A percentile compares a stretch with the other conserved stretches of the same genome.
phyloP scores from a whole-genome alignment of 257 asterid species.

The Cordia subcordata region DNA sequence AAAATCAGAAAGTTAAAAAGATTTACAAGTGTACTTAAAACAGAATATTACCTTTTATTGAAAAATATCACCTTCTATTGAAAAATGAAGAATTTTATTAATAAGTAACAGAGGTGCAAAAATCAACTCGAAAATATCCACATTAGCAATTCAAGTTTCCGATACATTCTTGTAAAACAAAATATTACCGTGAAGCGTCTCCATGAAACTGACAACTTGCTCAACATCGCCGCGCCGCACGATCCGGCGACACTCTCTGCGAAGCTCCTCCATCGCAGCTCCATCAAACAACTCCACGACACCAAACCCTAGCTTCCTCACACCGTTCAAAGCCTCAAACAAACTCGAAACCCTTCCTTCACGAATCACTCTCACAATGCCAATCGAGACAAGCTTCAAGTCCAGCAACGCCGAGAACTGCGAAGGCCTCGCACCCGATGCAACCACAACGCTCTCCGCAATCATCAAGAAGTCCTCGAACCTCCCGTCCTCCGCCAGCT shows the following conservation, averaged over 20 bases:
- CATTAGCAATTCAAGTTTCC: too few relatives aligned
- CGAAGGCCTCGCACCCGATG: constrained; percentile 48
- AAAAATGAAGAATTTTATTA: too few relatives aligned
- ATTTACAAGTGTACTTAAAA: too few relatives aligned
- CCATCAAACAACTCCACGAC: constrained; percentile 49
- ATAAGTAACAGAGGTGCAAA: too few relatives aligned
- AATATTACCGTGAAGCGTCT: constrained; percentile 55
- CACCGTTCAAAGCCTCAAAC: constrained; percentile 35
- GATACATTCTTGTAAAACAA: too few relatives aligned
- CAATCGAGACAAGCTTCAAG: constrained; percentile 39
- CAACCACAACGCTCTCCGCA: constrained; percentile 51
- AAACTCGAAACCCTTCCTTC: constrained; percentile 35
- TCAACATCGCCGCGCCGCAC: constrained; percentile 43
- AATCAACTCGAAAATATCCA: too few relatives aligned
- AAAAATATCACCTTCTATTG: too few relatives aligned
- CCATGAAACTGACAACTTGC: constrained; percentile 49
- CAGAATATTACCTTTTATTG: too few relatives aligned
- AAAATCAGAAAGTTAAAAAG: too few relatives aligned
- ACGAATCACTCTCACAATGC: constrained; percentile 40
- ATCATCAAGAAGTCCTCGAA: constrained; percentile 65
- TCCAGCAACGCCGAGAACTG: constrained; percentile 38
- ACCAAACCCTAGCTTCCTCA: constrained; percentile 49
- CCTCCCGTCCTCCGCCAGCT: constrained; percentile 69
- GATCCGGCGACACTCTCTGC: constrained; percentile 45
- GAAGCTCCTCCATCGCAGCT: constrained; percentile 40